Evolutionary conservation across 2,329 filamentous ascomycete species (phyloP).

Genomic region (Lachnellula arida): DNA sequence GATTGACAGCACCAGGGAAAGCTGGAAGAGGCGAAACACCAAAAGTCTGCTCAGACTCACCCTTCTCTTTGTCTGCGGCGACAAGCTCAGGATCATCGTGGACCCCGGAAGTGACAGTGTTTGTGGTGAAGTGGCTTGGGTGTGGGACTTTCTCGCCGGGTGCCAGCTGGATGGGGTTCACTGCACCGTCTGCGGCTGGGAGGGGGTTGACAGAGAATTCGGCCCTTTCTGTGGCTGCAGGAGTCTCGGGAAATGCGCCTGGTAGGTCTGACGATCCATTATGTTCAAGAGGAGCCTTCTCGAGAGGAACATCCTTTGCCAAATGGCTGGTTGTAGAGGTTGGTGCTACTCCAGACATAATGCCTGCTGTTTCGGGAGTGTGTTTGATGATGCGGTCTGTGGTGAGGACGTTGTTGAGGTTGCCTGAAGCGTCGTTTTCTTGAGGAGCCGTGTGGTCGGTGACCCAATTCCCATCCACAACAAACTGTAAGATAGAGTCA

Average conservation of each 20-base stretch:
- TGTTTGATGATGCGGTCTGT: constrained; percentile 61
- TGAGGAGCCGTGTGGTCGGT: constrained; percentile 75
- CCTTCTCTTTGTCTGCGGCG: constrained; percentile 40
- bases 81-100: constrained; percentile 77
- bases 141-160: constrained; percentile 80
- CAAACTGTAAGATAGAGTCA: constrained; percentile 57
- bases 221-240: constrained; percentile 43
- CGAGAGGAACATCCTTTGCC: constrained; percentile 62
- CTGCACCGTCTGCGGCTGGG: constrained; percentile 56
- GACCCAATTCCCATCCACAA: constrained; percentile 89
- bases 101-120: constrained; percentile 67
- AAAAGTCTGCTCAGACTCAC: constrained; percentile 42
- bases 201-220: constrained; percentile 52
- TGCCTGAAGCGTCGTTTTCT: constrained; percentile 77
- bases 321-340: constrained; percentile 67
- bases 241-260: constrained; percentile 70
- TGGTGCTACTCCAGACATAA: constrained; percentile 64
- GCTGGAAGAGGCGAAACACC: constrained; percentile 59
- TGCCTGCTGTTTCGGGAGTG: constrained; percentile 41
- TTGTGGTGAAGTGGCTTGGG: constrained; percentile 55
- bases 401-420: constrained; percentile 88
- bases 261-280: constrained; percentile 48
- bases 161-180: constrained; percentile 76
- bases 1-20: constrained; percentile 65
- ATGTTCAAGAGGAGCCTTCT: constrained; percentile 14